Conservation (phyloP, 768 basidiomycete species). For the Pleurotus platypus region DNA sequence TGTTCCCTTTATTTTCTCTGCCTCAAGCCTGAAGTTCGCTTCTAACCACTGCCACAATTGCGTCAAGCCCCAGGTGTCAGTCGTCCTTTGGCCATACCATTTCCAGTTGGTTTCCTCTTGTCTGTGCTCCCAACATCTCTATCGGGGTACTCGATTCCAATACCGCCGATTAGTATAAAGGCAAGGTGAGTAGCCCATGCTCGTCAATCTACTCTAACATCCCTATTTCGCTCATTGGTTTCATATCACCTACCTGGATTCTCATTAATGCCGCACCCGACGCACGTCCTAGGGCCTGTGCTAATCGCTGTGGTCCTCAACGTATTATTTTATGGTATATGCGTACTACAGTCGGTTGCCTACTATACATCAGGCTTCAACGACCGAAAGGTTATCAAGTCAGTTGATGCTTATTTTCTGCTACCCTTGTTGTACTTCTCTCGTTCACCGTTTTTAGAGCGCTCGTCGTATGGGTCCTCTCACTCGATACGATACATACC, state of each 20-base stretch:
- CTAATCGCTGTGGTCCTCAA: conserved; percentile 4
- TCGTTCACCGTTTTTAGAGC: conserved; percentile 9
- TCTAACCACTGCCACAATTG: neutral
- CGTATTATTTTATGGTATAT: conserved; percentile 2
- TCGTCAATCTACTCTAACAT: neutral
- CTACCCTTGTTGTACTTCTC: neutral
- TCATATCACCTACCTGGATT: neutral
- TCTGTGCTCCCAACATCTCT: no score
- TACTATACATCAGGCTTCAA: neutral
- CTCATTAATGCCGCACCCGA: neutral
- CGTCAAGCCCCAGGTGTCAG: neutral
- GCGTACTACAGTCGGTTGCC: neutral
- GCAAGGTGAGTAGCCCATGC: no score
- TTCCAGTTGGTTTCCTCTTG: neutral
- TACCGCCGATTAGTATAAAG: no score
- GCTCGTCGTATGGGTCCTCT: conserved; percentile 23
- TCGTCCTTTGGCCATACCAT: neutral
- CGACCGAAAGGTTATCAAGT: conserved; percentile 3
- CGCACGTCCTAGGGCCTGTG: neutral
- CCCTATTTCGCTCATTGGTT: neutral
- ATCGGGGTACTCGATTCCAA: no score
- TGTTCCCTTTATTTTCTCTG: conserved; percentile 3
- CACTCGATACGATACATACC: conserved; percentile 25
- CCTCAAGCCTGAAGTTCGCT: neutral
- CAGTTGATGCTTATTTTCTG: neutral